A percentile compares a stretch with the other conserved stretches of the same genome.
phyloP scores from a whole-genome alignment of 768 basidiomycete genomes.

The Leccinum obscurum region DNA sequence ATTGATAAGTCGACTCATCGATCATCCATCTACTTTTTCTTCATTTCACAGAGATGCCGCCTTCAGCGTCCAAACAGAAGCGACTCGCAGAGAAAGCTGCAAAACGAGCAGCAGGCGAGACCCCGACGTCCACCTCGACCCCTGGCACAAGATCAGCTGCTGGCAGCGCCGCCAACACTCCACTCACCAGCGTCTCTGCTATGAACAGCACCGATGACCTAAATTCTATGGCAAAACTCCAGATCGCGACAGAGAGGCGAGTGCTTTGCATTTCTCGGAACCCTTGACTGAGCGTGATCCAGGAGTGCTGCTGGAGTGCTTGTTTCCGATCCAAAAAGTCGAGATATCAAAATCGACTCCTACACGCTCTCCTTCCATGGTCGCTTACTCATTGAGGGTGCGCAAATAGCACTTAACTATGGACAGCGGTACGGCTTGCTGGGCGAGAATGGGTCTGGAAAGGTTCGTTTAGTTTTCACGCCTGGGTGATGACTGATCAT shows the following conservation, averaged over 20 bases:
- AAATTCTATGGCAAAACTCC: conserved; percentile 83
- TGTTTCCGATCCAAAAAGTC: conserved; percentile 86
- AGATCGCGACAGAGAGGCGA: conserved; percentile 86
- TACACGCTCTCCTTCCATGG: conserved; percentile 98
- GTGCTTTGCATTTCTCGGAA: conserved; percentile 4
- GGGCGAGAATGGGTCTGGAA: conserved; percentile 98
- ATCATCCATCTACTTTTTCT: conserved; percentile 22
- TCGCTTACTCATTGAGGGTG: conserved; percentile 67
- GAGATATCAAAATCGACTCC: conserved; percentile 96
- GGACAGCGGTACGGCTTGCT: conserved; percentile 93
- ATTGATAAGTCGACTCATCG: conserved; percentile 24
- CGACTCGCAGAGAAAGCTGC: conserved; percentile 93
- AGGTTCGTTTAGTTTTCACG: conserved; percentile 52
- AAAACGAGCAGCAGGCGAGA: conserved; percentile 61
- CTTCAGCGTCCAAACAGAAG: conserved; percentile 88
- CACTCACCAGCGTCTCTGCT: conserved; percentile 80
- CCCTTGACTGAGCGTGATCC: conserved; percentile 11
- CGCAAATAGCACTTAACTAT: conserved; percentile 79
- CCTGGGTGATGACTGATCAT: conserved; percentile 3
- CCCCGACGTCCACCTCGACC: conserved; percentile 51
- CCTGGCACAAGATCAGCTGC: conserved; percentile 61
- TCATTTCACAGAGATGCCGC: conserved; percentile 50
- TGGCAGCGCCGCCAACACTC: conserved; percentile 69
- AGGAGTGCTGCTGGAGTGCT: conserved; percentile 93
- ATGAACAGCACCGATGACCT: conserved; percentile 81